Percentiles rank a stretch among this genome's conserved stretches.
These are phyloP conservation scores for Actinomortierella ambigua DNA, from an alignment of 371 early-diverging fungal genomes.

Conservation along the genomic window DNA sequence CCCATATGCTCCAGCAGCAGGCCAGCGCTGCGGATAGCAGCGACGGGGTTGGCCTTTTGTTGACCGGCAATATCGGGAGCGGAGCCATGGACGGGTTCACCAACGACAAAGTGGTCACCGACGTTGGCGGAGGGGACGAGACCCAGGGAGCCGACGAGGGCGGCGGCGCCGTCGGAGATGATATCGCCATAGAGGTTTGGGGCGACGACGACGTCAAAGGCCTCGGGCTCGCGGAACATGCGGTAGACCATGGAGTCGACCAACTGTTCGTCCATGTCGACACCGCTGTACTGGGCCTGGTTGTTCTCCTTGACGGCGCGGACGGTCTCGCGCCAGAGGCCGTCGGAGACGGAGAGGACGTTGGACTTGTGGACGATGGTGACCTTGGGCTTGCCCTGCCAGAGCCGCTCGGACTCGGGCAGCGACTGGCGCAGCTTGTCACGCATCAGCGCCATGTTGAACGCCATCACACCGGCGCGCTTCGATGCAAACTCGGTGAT, in stretches of 20 bases:
- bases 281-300: conserved; percentile 56
- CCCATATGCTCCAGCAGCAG: conserved; percentile 89
- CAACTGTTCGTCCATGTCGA: conserved; percentile 90
- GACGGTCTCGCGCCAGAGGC: conserved; percentile 91
- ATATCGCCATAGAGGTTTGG: conserved; percentile 98
- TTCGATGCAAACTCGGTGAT: conserved; percentile 88
- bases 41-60: conserved; percentile 94
- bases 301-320: conserved; percentile 74
- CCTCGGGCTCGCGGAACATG: conserved; percentile 94
- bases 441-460: conserved; percentile 85
- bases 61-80: conserved; percentile 97
- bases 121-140: conserved; percentile 95
- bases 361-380: conserved; percentile 97
- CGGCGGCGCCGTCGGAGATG: conserved; percentile 94
- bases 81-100: conserved; percentile 96
- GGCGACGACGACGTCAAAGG: conserved; percentile 93
- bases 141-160: conserved; percentile 92
- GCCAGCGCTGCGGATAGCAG: conserved; percentile 90
- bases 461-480: conserved; percentile 87
- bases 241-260: conserved; percentile 98
- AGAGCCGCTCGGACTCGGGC: conserved; percentile 61
- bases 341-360: conserved; percentile 91
- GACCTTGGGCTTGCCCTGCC: conserved; percentile 79
- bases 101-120: conserved; percentile 90
- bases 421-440: conserved; percentile 66